Percentiles rank a stretch among this genome's conserved stretches.
These are phyloP conservation scores for Alloteropsis angusta DNA, from an alignment of 202 grass and related monocot genomes.

Conservation along the genomic window DNA sequence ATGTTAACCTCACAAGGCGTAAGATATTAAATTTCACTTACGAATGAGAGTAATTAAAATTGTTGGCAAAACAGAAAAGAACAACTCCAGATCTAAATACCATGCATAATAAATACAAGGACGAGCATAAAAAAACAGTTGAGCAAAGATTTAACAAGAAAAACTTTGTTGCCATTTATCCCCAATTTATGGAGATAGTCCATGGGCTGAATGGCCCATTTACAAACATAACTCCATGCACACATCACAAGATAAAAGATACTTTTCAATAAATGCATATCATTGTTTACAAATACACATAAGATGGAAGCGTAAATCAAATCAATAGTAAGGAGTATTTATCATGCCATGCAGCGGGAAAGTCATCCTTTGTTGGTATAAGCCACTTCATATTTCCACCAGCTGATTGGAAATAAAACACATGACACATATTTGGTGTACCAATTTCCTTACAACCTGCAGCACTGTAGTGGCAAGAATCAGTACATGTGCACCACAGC, in stretches of 20 bases:
- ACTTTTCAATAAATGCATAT: slow-evolving; percentile 13
- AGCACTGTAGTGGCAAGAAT: slow-evolving; percentile 18
- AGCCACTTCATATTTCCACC: slow-evolving; percentile 1
- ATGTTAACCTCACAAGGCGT: slow-evolving; percentile 4
- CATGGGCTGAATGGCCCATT: neutral
- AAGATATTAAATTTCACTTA: neutral
- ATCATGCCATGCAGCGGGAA: slow-evolving; percentile 12
- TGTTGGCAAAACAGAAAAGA: neutral
- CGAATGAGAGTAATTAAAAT: neutral
- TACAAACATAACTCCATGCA: slow-evolving; percentile 4
- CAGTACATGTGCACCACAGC: slow-evolving; percentile 2
- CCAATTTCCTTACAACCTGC: slow-evolving; percentile 3
- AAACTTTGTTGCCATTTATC: neutral
- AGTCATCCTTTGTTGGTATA: neutral
- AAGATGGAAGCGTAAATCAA: slow-evolving; percentile 12
- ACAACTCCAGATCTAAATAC: neutral
- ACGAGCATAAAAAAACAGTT: neutral
- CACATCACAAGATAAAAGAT: neutral
- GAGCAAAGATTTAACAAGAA: neutral
- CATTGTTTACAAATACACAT: slow-evolving; percentile 17
- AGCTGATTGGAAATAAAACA: neutral
- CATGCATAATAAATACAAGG: neutral
- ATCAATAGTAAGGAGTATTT: neutral
- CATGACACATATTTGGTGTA: neutral
- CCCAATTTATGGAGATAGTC: neutral